Evolutionary conservation across 768 basidiomycete species (phyloP).

Genomic region (Tricholoma hemisulphureum): DNA sequence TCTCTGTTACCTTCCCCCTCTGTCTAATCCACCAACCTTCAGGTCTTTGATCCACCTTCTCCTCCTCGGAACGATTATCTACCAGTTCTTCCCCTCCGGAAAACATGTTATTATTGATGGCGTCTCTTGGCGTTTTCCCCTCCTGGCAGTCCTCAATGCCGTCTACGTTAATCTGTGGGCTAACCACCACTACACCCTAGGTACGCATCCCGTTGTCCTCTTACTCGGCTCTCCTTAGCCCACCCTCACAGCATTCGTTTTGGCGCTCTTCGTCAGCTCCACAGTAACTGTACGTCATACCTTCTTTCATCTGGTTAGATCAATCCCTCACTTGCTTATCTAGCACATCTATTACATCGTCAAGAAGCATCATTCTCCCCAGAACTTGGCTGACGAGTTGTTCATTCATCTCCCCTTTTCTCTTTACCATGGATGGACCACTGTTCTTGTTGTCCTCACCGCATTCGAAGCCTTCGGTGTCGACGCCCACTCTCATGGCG

Average conservation of each 20-base stretch:
- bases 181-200: constrained; percentile 66
- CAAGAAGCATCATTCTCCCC: constrained; percentile 77
- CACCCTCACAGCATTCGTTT: constrained; percentile 67
- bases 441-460: constrained; percentile 76
- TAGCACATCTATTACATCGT: constrained; percentile 93
- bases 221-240: constrained; percentile 6
- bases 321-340: constrained; percentile 33
- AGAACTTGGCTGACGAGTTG: constrained; percentile 71
- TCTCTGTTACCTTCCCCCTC: background rate
- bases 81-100: constrained; percentile 79
- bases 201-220: constrained; percentile 28
- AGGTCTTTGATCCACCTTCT: constrained; percentile 90
- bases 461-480: constrained; percentile 90
- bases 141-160: constrained; percentile 83
- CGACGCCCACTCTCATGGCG: constrained; percentile 55
- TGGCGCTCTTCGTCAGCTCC: constrained; percentile 85
- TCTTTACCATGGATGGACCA: constrained; percentile 92
- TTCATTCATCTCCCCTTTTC: constrained; percentile 97
- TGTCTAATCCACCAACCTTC: constrained; percentile 15
- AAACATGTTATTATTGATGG: constrained; percentile 82
- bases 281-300: constrained; percentile 43
- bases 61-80: constrained; percentile 86
- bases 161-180: constrained; percentile 90
- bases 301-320: constrained; percentile 14
- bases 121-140: constrained; percentile 87